Evolutionary conservation across 441 rosid genomes (phyloP).

Genomic region (Gossypium trilobum): DNA sequence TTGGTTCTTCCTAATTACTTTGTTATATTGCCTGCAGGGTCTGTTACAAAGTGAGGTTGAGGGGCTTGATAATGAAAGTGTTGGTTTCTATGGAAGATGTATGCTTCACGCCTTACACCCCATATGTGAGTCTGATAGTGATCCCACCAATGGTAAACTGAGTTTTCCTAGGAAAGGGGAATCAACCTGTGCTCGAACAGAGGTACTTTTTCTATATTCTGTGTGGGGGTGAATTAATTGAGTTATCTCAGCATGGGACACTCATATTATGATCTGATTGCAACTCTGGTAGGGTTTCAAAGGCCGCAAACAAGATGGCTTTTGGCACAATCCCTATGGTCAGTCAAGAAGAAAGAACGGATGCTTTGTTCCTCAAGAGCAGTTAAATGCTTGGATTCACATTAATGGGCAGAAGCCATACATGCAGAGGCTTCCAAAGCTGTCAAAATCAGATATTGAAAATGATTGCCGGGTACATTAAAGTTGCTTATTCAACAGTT

Average conservation of each 20-base stretch:
- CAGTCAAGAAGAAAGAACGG: slow-evolving; percentile 30
- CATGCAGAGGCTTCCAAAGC: slow-evolving; percentile 25
- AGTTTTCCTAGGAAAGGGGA: slow-evolving; percentile 21
- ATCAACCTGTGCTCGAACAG: slow-evolving; percentile 43
- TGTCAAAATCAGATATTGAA: slow-evolving; percentile 29
- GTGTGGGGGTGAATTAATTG: not conserved
- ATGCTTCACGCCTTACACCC: slow-evolving; percentile 24
- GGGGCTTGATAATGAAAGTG: slow-evolving; percentile 34
- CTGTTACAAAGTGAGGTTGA: slow-evolving; percentile 48
- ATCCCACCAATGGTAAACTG: slow-evolving; percentile 14
- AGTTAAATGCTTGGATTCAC: slow-evolving; percentile 53
- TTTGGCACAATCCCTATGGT: slow-evolving; percentile 26
- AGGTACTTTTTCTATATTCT: slow-evolving; percentile 29
- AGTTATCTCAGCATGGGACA: not conserved
- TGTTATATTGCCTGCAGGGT: slow-evolving; percentile 26
- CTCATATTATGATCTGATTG: not conserved
- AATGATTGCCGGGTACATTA: slow-evolving; percentile 37
- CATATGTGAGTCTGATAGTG: slow-evolving; percentile 17
- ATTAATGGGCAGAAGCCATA: slow-evolving; percentile 43
- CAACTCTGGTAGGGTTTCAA: slow-evolving; percentile 33
- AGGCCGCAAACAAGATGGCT: slow-evolving; percentile 45
- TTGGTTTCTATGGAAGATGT: slow-evolving; percentile 48
- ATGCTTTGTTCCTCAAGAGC: slow-evolving; percentile 48
- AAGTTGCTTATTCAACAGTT: not conserved
- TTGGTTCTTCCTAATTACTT: not conserved